phyloP scores from a whole-genome alignment of 1,284 basidiomycete species.

The Golubevia sp. region DNA sequence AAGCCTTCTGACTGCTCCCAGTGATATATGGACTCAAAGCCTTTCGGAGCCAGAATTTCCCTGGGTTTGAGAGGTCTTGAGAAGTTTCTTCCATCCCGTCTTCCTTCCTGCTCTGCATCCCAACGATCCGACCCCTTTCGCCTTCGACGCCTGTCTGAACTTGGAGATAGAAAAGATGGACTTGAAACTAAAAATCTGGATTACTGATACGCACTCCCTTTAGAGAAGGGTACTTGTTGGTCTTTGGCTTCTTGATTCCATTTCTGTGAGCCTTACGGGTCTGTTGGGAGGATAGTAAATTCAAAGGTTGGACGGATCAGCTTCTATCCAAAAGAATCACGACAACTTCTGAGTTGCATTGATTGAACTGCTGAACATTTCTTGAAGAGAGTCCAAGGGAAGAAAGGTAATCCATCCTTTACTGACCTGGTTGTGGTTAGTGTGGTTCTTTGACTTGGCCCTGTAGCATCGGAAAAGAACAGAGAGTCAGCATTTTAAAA shows the following conservation, averaged over 20 bases:
- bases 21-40: no score
- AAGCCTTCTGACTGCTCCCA: no score
- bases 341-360: no score
- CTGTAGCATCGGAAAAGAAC: no score
- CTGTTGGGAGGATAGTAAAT: conserved; percentile 27
- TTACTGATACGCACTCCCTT: conserved; percentile 72
- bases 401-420: no score
- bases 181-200: not conserved
- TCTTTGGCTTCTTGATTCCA: conserved; percentile 84
- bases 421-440: conserved; percentile 78
- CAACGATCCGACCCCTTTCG: not conserved
- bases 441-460: conserved; percentile 59
- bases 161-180: conserved; percentile 2
- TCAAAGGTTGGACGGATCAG: not conserved
- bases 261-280: conserved; percentile 93
- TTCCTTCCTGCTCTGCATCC: no score
- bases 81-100: no score
- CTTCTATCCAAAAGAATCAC: no score
- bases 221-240: conserved; percentile 78
- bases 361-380: no score
- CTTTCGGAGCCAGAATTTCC: no score
- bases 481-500: not conserved
- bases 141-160: conserved; percentile 9
- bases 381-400: no score
- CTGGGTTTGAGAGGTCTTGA: no score